Evolutionary conservation across 2,329 filamentous ascomycete species (phyloP).

Genomic region (Remersonia thermophila): DNA sequence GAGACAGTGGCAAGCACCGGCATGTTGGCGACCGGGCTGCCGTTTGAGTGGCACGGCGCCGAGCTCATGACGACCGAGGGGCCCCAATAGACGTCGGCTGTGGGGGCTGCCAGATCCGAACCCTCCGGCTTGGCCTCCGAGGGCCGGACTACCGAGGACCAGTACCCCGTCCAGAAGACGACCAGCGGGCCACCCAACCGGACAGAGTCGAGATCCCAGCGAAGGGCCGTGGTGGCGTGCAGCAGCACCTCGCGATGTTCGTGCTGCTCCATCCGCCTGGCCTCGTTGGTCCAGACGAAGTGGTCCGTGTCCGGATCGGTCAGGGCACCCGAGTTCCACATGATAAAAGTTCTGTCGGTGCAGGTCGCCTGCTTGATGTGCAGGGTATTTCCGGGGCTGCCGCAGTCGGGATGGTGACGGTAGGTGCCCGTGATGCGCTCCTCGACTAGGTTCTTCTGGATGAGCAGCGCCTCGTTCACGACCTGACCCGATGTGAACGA

Average conservation of each 20-base stretch:
- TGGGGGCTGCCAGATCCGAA: background rate
- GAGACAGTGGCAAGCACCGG: conserved; percentile 1
- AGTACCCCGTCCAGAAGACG: conserved; percentile 9
- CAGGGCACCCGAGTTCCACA: conserved; percentile 8
- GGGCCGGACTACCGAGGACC: background rate
- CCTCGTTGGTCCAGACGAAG: conserved; percentile 10
- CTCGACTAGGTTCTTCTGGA: conserved; percentile 6
- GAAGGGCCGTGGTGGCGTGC: background rate
- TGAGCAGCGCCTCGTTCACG: background rate
- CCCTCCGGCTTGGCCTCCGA: background rate
- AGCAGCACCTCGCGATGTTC: conserved; percentile 22
- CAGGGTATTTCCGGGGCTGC: conserved; percentile 10
- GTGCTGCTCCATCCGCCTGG: conserved; percentile 19
- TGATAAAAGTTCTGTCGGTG: conserved; percentile 7
- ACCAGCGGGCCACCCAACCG: background rate
- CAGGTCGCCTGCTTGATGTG: background rate
- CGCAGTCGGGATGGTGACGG: conserved; percentile 7
- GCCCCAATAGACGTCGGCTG: conserved; percentile 2
- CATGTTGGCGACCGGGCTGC: background rate
- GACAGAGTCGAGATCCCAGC: background rate
- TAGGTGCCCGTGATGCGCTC: conserved; percentile 3
- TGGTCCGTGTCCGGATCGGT: conserved; percentile 4
- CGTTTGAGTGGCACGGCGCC: conserved; percentile 2
- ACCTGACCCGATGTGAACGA: background rate
- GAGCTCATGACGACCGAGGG: background rate